Percentiles rank a stretch among this genome's conserved stretches.
Conservation (phyloP, 345 rosid species). For the Populus nigra region DNA sequence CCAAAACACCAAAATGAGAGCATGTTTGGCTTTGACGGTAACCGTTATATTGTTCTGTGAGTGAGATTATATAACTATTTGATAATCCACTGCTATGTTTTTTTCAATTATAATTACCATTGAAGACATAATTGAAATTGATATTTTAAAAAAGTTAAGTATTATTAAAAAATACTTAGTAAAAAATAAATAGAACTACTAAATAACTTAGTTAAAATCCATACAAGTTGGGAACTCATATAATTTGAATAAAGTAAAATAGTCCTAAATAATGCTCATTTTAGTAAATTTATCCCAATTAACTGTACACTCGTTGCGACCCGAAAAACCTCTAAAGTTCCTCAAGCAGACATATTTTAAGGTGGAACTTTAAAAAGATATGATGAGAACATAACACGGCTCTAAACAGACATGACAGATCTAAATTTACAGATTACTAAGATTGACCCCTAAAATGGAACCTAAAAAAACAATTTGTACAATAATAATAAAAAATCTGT, state of each 20-base stretch:
- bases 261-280: not conserved
- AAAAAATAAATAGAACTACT: no score
- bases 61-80: no score
- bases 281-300: constrained; percentile 3
- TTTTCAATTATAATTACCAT: no score
- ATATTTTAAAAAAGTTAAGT: no score
- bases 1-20: not conserved
- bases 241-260: no score
- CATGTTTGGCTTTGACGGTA: no score
- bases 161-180: no score
- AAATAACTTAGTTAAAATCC: no score
- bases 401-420: not conserved
- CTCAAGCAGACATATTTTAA: not conserved
- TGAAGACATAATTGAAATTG: no score
- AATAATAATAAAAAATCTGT: not conserved
- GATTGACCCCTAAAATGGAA: not conserved
- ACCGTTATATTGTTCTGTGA: no score
- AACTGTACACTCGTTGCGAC: constrained; percentile 13
- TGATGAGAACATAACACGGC: not conserved
- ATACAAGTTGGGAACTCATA: no score
- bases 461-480: constrained; percentile 4
- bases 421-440: constrained; percentile 13
- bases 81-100: no score
- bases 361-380: not conserved
- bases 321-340: not conserved